These are phyloP conservation scores for Tulasnella sp. DNA, from an alignment of 768 basidiomycete species.

Conservation along the genomic window DNA sequence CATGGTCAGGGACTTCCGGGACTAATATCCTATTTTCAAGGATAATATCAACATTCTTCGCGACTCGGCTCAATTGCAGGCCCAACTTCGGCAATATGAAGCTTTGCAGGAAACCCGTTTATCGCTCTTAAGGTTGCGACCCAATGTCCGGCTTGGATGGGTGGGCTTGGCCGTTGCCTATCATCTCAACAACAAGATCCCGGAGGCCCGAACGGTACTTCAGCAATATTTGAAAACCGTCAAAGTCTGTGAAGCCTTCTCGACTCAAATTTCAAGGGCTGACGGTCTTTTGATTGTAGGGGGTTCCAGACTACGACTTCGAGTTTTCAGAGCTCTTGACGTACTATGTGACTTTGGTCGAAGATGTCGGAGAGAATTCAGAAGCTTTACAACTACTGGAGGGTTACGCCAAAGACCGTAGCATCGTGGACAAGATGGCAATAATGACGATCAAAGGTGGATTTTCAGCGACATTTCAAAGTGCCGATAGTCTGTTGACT, in stretches of 20 bases:
- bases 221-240: conserved; percentile 59
- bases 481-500: neutral
- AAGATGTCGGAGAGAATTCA: conserved; percentile 43
- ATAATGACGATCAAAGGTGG: conserved; percentile 60
- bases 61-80: conserved; percentile 80
- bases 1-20: neutral
- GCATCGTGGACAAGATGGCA: conserved; percentile 58
- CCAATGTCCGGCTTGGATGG: conserved; percentile 82
- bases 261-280: conserved; percentile 10
- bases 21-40: conserved; percentile 31
- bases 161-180: conserved; percentile 78
- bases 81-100: conserved; percentile 74
- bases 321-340: conserved; percentile 77
- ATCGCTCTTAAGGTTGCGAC: conserved; percentile 66
- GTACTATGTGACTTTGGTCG: conserved; percentile 62
- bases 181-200: conserved; percentile 64
- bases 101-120: conserved; percentile 71
- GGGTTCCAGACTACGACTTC: conserved; percentile 64
- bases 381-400: conserved; percentile 43
- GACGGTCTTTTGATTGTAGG: conserved; percentile 30
- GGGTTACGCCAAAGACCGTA: conserved; percentile 45
- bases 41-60: conserved; percentile 90
- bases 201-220: conserved; percentile 58
- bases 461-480: neutral
- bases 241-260: conserved; percentile 38